These are phyloP conservation scores for Zymoseptoria brevis DNA, from an alignment of 2,329 filamentous ascomycete genomes.

Conservation along the genomic window DNA sequence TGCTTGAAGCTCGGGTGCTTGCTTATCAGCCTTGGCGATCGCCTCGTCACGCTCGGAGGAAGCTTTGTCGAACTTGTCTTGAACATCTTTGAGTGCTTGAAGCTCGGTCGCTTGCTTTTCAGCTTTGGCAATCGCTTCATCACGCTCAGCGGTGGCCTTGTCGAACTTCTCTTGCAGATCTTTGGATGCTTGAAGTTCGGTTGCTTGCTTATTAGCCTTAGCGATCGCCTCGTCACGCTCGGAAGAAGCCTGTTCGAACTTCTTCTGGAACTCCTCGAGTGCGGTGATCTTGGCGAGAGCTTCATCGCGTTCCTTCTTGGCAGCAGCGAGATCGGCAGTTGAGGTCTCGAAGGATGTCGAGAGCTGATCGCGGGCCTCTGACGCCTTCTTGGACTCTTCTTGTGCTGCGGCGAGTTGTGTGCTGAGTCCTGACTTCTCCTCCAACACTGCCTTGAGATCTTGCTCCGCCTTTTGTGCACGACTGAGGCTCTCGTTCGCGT, in stretches of 20 bases:
- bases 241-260: conserved; percentile 3
- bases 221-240: background rate
- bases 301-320: conserved; percentile 7
- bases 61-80: background rate
- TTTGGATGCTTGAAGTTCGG: background rate
- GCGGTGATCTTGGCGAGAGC: conserved; percentile 1
- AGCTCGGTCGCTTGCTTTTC: background rate
- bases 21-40: background rate
- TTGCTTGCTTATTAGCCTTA: background rate
- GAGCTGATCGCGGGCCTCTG: conserved; percentile 3
- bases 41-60: background rate
- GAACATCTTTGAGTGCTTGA: background rate
- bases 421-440: conserved; percentile 9
- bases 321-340: conserved; percentile 6
- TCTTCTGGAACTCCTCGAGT: conserved; percentile 3
- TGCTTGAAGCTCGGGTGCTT: too few species aligned
- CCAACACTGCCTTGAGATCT: conserved; percentile 10
- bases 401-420: conserved; percentile 11
- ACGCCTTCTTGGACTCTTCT: conserved; percentile 1
- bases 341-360: conserved; percentile 7
- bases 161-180: background rate
- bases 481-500: conserved; percentile 6
- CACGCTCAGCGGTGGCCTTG: background rate
- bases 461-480: conserved; percentile 10
- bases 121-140: background rate